Conservation (phyloP, 176 grass and related monocot genomes). For the Zizania latifolia region DNA sequence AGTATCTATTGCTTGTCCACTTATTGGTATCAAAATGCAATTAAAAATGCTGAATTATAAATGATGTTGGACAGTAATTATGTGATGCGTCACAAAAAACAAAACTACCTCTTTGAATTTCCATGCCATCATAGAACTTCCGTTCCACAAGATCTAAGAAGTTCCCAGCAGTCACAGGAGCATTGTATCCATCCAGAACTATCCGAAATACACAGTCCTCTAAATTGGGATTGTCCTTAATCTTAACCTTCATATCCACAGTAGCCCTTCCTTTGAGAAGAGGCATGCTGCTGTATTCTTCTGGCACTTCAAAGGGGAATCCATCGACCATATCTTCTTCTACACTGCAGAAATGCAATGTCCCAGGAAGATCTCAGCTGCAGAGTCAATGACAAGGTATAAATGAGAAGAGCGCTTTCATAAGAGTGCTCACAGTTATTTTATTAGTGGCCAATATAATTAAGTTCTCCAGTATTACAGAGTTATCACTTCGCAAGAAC, state of each 20-base stretch:
- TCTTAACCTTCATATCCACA: slow-evolving; percentile 98
- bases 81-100: not conserved
- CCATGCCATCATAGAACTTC: slow-evolving; percentile 98
- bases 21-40: not conserved
- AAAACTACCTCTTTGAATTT: slow-evolving; percentile 82
- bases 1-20: not conserved
- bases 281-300: slow-evolving; percentile 86
- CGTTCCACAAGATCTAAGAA: slow-evolving; percentile 90
- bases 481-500: too few species aligned
- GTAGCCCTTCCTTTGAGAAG: slow-evolving; percentile 91
- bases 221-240: slow-evolving; percentile 89
- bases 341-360: slow-evolving; percentile 99
- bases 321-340: slow-evolving; percentile 99
- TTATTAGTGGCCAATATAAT: slow-evolving; percentile 34
- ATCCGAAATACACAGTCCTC: slow-evolving; percentile 87
- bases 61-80: not conserved
- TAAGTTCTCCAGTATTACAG: slow-evolving; percentile 9
- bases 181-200: slow-evolving; percentile 96
- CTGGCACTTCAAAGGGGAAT: slow-evolving; percentile 86
- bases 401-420: slow-evolving; percentile 77
- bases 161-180: slow-evolving; percentile 86
- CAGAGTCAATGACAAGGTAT: slow-evolving; percentile 90
- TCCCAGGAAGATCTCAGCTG: slow-evolving; percentile 98
- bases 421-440: slow-evolving; percentile 41
- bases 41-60: not conserved